A percentile compares a stretch with the other conserved stretches of the same genome.
These are phyloP conservation scores for Thraustochytrium striatum DNA, from an alignment of 352 stramenopile genomes.

Conservation along the genomic window DNA sequence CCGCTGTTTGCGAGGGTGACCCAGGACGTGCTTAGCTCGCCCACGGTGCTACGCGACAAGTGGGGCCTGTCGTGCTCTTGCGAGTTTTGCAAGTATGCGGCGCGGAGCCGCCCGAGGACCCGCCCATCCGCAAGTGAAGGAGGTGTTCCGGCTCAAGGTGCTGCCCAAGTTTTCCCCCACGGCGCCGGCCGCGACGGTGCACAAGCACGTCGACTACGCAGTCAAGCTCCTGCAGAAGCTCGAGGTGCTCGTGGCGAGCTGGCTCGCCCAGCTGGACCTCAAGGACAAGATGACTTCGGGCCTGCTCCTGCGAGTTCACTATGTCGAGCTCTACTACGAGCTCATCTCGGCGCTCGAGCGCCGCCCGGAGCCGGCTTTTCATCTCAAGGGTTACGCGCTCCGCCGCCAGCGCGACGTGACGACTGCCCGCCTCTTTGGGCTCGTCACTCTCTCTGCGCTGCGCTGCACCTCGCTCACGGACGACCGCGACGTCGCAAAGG, in stretches of 20 bases:
- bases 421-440: too few species aligned
- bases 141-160: slow-evolving; percentile 4
- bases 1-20: neutral
- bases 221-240: slow-evolving; percentile 36
- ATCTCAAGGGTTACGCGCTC: neutral
- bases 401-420: too few species aligned
- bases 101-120: neutral
- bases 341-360: slow-evolving; percentile 4
- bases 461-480: too few species aligned
- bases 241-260: neutral
- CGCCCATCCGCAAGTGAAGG: slow-evolving; percentile 15
- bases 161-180: slow-evolving; percentile 12
- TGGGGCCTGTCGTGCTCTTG: neutral
- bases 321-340: slow-evolving; percentile 25
- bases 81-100: slow-evolving; percentile 22
- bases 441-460: too few species aligned
- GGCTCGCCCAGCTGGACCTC: neutral
- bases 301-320: neutral
- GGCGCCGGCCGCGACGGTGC: neutral
- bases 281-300: neutral
- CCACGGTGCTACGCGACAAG: neutral
- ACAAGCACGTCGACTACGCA: slow-evolving; percentile 29
- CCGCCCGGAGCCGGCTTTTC: neutral
- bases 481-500: too few species aligned
- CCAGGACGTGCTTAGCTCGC: neutral